These are phyloP conservation scores for Diaporthe nobilis DNA, from an alignment of 2,329 filamentous ascomycete genomes.

Conservation along the genomic window DNA sequence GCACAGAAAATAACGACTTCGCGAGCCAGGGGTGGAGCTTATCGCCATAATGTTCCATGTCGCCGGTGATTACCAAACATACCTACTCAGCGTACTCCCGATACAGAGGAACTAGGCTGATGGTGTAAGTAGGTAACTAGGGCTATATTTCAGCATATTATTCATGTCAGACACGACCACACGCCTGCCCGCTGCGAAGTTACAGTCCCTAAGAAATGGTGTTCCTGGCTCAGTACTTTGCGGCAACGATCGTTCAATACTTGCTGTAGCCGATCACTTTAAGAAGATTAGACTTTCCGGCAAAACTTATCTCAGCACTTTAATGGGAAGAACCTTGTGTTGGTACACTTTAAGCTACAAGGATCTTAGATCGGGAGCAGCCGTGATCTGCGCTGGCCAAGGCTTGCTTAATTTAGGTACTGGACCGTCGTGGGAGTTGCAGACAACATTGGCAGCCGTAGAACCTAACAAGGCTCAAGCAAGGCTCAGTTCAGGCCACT, in stretches of 20 bases:
- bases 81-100: background rate
- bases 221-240: background rate
- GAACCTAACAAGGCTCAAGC: background rate
- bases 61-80: background rate
- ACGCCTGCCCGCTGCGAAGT: background rate
- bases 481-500: background rate
- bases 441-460: background rate
- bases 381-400: conserved; percentile 20
- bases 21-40: too few relatives aligned
- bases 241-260: background rate
- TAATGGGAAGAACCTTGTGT: background rate
- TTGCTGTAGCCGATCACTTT: background rate
- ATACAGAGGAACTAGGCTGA: background rate
- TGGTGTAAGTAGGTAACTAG: background rate
- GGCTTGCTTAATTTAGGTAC: background rate
- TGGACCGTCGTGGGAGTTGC: background rate
- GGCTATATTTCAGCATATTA: background rate
- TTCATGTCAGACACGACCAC: background rate
- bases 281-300: background rate
- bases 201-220: background rate
- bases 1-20: too few relatives aligned
- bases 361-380: background rate
- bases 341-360: background rate
- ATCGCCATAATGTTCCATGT: too few relatives aligned
- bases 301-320: background rate